Evolutionary conservation across 495 filamentous ascomycete genomes (phyloP).

Genomic region (Penicillium maclennaniae): DNA sequence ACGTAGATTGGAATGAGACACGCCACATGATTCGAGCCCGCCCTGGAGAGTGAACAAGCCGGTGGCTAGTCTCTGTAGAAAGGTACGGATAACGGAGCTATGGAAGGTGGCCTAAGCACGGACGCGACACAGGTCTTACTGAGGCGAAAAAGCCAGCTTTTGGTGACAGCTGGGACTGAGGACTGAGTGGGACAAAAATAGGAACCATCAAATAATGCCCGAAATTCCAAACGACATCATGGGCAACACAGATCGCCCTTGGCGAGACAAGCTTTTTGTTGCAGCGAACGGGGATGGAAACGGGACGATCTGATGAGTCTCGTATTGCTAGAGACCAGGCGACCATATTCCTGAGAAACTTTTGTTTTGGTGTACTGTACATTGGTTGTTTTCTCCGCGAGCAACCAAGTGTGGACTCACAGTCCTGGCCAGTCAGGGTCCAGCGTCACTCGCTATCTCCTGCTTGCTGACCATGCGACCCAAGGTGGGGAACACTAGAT

Average conservation of each 20-base stretch:
- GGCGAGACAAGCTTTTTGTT: constrained; percentile 7
- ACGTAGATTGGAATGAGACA: neutral
- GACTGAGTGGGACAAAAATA: neutral
- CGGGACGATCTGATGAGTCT: neutral
- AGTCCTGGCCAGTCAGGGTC: neutral
- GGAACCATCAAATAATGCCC: neutral
- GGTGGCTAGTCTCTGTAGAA: neutral
- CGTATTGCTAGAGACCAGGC: neutral
- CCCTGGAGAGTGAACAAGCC: neutral
- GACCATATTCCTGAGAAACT: neutral
- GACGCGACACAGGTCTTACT: neutral
- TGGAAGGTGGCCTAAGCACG: neutral
- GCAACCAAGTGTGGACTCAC: neutral
- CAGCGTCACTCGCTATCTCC: neutral
- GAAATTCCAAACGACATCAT: constrained; percentile 4
- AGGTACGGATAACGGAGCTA: too few species aligned
- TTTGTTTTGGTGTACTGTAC: neutral
- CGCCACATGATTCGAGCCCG: neutral
- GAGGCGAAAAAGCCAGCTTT: too few species aligned
- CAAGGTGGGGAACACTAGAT: neutral
- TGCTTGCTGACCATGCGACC: neutral
- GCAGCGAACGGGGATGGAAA: neutral
- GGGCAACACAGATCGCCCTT: constrained; percentile 3
- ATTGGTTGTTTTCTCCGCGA: neutral
- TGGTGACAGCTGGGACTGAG: neutral